These are phyloP conservation scores for Spathaspora girioi DNA, from an alignment of 805 yeast genomes.

Conservation along the genomic window DNA sequence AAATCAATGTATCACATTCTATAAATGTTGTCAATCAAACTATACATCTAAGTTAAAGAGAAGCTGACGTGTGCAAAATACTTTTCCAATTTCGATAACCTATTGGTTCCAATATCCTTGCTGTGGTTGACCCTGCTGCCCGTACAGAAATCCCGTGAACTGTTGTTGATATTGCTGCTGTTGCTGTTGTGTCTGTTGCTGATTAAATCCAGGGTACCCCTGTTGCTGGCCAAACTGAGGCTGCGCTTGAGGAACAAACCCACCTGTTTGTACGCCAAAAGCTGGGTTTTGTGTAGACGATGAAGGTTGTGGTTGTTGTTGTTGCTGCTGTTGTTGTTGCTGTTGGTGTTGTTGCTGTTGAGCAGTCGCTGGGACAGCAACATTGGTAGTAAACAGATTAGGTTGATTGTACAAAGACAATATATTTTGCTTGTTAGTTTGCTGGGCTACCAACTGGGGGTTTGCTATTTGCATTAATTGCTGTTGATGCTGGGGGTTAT, in stretches of 20 bases:
- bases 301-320: conserved; percentile 2
- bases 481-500: conserved; percentile 42
- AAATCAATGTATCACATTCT: no score
- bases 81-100: background rate
- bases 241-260: conserved; percentile 10
- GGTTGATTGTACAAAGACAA: conserved; percentile 43
- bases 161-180: conserved; percentile 10
- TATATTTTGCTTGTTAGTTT: conserved; percentile 36
- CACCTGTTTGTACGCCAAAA: conserved; percentile 8
- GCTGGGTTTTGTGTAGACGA: conserved; percentile 7
- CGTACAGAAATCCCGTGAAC: conserved; percentile 9
- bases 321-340: conserved; percentile 7
- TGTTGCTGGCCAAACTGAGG: conserved; percentile 3
- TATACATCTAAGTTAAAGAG: background rate
- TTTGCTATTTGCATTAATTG: conserved; percentile 31
- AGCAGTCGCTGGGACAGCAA: conserved; percentile 18
- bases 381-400: conserved; percentile 21
- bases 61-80: background rate
- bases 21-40: background rate
- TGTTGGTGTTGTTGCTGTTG: conserved; percentile 12
- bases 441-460: conserved; percentile 33
- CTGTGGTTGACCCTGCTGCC: conserved; percentile 5
- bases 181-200: conserved; percentile 1
- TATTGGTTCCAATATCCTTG: conserved; percentile 7
- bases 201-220: background rate